Percentiles rank a stretch among this genome's conserved stretches.
phyloP scores from a whole-genome alignment of 495 filamentous ascomycete genomes.

The Penicillium macrosclerotiorum region DNA sequence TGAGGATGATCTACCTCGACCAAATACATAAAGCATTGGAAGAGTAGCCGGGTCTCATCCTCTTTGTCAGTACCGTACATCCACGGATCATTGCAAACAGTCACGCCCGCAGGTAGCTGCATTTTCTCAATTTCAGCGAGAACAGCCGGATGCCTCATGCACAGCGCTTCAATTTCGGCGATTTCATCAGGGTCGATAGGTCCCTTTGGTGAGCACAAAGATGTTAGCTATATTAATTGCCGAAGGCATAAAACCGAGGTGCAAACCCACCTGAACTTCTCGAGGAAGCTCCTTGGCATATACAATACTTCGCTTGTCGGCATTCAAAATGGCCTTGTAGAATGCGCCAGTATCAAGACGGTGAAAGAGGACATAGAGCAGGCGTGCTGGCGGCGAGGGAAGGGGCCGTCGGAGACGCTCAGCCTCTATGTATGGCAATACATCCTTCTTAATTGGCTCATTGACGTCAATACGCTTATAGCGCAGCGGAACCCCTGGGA shows the following conservation, averaged over 20 bases:
- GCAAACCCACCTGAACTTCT: slow-evolving; percentile 37
- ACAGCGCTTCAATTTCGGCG: slow-evolving; percentile 39
- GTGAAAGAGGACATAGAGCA: slow-evolving; percentile 42
- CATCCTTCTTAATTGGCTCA: slow-evolving; percentile 42
- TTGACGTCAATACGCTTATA: slow-evolving; percentile 47
- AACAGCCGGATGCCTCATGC: slow-evolving; percentile 39
- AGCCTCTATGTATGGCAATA: slow-evolving; percentile 42
- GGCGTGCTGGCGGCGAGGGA: slow-evolving; percentile 35
- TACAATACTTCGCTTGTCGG: slow-evolving; percentile 38
- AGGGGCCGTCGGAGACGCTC: slow-evolving; percentile 34
- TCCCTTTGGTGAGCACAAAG: too few relatives aligned
- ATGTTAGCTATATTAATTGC: too few relatives aligned
- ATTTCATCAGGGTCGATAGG: slow-evolving; percentile 43
- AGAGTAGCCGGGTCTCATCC: slow-evolving; percentile 36
- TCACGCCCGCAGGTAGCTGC: slow-evolving; percentile 37
- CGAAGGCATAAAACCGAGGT: too few relatives aligned
- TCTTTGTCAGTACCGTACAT: slow-evolving; percentile 43
- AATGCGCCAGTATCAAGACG: slow-evolving; percentile 41
- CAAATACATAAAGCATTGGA: slow-evolving; percentile 48
- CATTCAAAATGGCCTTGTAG: slow-evolving; percentile 44
- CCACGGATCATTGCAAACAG: slow-evolving; percentile 46
- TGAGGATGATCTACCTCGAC: slow-evolving; percentile 37
- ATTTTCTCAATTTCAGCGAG: slow-evolving; percentile 44
- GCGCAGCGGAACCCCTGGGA: slow-evolving; percentile 39
- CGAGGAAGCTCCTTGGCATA: slow-evolving; percentile 41